These are phyloP conservation scores for Clarireedia paspali DNA, from an alignment of 2,329 filamentous ascomycete genomes.

Conservation along the genomic window DNA sequence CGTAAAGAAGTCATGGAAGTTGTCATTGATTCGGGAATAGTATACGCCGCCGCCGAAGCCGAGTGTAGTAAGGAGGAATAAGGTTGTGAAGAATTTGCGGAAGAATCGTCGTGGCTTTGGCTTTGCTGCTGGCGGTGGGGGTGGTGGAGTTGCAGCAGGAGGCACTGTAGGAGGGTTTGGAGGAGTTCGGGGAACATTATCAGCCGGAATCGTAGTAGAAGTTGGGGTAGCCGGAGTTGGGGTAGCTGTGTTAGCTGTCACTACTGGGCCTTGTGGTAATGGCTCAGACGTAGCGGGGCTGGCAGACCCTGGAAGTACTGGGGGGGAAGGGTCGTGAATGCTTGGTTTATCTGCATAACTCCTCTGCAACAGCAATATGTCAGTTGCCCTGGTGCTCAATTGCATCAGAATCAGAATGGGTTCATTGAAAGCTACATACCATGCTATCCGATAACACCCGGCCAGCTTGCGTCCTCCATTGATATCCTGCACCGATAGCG, in stretches of 20 bases:
- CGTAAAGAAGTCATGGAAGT: constrained; percentile 99
- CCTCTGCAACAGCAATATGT: constrained; percentile 37
- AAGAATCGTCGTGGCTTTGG: constrained; percentile 61
- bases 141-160: constrained; percentile 30
- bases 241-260: constrained; percentile 16
- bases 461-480: constrained; percentile 46
- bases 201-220: constrained; percentile 38
- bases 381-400: constrained; percentile 10
- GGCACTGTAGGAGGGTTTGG: constrained; percentile 32
- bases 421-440: constrained; percentile 28
- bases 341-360: constrained; percentile 47
- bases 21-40: constrained; percentile 89
- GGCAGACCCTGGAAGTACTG: constrained; percentile 44
- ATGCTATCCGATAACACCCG: constrained; percentile 28
- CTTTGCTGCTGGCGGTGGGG: constrained; percentile 38
- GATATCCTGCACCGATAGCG: constrained; percentile 45
- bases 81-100: constrained; percentile 65
- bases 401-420: neutral
- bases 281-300: constrained; percentile 30
- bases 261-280: constrained; percentile 28
- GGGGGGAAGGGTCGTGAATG: constrained; percentile 40
- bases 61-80: constrained; percentile 68
- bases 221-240: constrained; percentile 28
- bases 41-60: constrained; percentile 85
- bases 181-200: constrained; percentile 40